Conservation (phyloP, 192 early-diverging fungal species). For the Backusella westeae region DNA sequence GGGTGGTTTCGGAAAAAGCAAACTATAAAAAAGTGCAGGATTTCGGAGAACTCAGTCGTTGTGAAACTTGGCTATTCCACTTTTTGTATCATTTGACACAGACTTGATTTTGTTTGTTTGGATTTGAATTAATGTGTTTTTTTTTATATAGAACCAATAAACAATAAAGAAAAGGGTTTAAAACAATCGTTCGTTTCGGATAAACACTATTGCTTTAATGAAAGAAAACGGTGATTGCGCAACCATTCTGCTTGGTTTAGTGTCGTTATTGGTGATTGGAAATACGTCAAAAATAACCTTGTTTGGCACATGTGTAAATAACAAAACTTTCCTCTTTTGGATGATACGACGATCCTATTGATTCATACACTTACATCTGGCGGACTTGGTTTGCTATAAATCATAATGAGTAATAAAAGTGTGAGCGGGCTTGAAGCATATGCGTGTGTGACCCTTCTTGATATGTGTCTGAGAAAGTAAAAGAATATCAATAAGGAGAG, state of each 20-base stretch:
- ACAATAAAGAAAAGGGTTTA: not conserved
- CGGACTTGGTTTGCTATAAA: not conserved
- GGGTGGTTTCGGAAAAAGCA: not conserved
- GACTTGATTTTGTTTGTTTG: not conserved
- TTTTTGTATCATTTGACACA: not conserved
- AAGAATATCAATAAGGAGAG: not conserved
- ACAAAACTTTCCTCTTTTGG: slow-evolving; percentile 1
- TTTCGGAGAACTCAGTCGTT: not conserved
- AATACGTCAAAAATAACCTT: not conserved
- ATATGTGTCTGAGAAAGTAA: not conserved
- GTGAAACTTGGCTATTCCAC: not conserved
- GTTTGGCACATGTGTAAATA: not conserved
- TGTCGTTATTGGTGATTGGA: not conserved
- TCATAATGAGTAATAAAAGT: not conserved
- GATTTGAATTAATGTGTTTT: not conserved
- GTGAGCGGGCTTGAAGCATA: not conserved
- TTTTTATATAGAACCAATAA: not conserved
- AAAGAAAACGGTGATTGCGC: not conserved
- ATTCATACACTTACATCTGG: not conserved
- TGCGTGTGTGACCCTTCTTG: not conserved
- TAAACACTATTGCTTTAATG: not conserved
- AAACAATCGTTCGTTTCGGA: not conserved
- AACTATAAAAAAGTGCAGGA: not conserved
- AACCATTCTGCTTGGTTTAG: not conserved
- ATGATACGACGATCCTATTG: not conserved